Conservation (phyloP, 768 basidiomycete genomes). For the Serpula lacrymans region DNA sequence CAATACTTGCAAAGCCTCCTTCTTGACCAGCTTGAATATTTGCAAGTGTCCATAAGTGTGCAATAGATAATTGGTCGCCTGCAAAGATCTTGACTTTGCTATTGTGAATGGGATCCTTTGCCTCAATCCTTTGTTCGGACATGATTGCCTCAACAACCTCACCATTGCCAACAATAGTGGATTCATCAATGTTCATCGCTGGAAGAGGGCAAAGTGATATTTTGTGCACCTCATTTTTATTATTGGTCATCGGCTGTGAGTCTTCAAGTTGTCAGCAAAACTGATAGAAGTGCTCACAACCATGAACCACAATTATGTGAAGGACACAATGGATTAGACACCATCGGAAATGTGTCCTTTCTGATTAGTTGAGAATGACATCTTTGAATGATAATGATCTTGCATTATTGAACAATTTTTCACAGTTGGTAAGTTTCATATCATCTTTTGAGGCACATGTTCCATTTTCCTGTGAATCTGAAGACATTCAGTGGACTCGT, state of each 20-base stretch:
- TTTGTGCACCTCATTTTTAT: constrained; percentile 27
- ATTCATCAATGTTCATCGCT: constrained; percentile 35
- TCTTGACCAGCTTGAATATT: constrained; percentile 29
- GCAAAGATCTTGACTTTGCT: constrained; percentile 10
- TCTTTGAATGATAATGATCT: constrained; percentile 20
- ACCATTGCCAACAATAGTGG: too few relatives aligned
- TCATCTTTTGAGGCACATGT: constrained; percentile 34
- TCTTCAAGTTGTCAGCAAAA: constrained; percentile 18
- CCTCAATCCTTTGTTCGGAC: constrained; percentile 21
- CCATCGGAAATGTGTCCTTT: too few relatives aligned
- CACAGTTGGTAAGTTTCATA: constrained; percentile 18
- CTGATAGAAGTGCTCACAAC: constrained; percentile 24
- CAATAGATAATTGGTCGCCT: constrained; percentile 37
- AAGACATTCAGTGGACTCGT: not conserved
- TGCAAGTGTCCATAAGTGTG: constrained; percentile 27
- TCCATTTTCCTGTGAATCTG: constrained; percentile 34
- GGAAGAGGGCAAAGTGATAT: constrained; percentile 27
- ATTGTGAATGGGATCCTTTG: constrained; percentile 2
- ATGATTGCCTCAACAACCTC: constrained; percentile 28
- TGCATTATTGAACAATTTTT: constrained; percentile 18
- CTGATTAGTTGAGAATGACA: constrained; percentile 25
- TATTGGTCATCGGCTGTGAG: constrained; percentile 12
- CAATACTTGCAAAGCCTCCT: too few relatives aligned
- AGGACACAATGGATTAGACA: too few relatives aligned
- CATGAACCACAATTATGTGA: constrained; percentile 28